A percentile compares a stretch with the other conserved stretches of the same genome.
Conservation (phyloP, 768 basidiomycete genomes). For the Filobasidium wieringae region DNA sequence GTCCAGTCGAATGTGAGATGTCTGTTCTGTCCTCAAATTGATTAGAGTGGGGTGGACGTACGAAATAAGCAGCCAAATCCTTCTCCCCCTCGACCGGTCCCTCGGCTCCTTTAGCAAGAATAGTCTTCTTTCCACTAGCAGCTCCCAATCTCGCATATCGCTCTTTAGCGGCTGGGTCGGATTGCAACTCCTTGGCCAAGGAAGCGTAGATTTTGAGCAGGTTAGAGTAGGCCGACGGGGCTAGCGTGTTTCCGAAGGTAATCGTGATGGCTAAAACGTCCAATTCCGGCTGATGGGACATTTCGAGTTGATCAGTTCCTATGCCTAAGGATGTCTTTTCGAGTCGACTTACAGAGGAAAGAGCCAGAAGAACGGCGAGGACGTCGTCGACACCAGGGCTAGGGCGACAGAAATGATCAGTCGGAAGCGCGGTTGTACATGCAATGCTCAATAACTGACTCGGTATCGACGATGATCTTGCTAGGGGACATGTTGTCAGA, state of each 20-base stretch:
- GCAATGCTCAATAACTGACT: slow-evolving; percentile 10
- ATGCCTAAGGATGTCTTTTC: neutral
- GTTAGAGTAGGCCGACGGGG: slow-evolving; percentile 47
- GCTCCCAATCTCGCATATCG: slow-evolving; percentile 52
- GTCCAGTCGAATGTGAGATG: neutral
- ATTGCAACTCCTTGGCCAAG: slow-evolving; percentile 44
- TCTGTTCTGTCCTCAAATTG: neutral
- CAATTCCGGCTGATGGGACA: slow-evolving; percentile 49
- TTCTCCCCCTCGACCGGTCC: slow-evolving; percentile 59
- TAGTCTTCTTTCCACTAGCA: slow-evolving; percentile 43
- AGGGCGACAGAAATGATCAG: neutral
- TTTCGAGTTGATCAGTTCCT: neutral
- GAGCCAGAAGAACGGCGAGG: slow-evolving; percentile 34
- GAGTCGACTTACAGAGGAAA: slow-evolving; percentile 22
- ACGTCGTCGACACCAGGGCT: slow-evolving; percentile 38
- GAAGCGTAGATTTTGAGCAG: slow-evolving; percentile 64
- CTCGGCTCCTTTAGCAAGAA: slow-evolving; percentile 54
- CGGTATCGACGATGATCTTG: slow-evolving; percentile 37
- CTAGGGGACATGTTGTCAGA: neutral
- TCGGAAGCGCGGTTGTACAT: neutral
- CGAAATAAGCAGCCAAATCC: slow-evolving; percentile 69
- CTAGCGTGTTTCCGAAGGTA: slow-evolving; percentile 47
- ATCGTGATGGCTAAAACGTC: slow-evolving; percentile 64
- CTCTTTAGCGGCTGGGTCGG: slow-evolving; percentile 46
- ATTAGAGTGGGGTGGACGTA: slow-evolving; percentile 16